phyloP scores from a whole-genome alignment of 129 eudicot species.

The Lonicera japonica region DNA sequence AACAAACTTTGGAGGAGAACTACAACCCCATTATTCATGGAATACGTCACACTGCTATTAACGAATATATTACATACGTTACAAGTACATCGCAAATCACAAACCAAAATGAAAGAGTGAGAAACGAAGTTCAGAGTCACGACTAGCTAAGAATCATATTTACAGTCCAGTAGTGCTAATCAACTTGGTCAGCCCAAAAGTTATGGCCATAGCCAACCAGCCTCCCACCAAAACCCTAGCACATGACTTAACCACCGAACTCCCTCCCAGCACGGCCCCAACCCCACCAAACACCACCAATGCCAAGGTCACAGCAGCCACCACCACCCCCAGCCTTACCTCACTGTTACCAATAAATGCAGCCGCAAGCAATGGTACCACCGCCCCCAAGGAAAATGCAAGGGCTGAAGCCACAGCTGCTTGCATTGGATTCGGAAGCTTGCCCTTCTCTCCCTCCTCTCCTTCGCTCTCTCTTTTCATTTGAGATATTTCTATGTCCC shows the following conservation, averaged over 20 bases:
- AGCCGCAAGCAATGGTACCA: slow-evolving; percentile 38
- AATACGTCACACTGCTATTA: too few relatives aligned
- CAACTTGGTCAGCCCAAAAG: slow-evolving; percentile 27
- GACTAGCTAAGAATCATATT: not conserved
- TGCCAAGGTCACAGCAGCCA: slow-evolving; percentile 17
- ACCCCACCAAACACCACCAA: slow-evolving; percentile 22
- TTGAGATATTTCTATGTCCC: slow-evolving; percentile 30
- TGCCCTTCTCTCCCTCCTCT: slow-evolving; percentile 4
- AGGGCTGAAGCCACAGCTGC: slow-evolving; percentile 48
- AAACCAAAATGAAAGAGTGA: too few relatives aligned
- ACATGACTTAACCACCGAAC: slow-evolving; percentile 17
- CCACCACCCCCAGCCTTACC: slow-evolving; percentile 36
- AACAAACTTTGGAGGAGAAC: too few relatives aligned
- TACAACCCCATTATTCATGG: too few relatives aligned
- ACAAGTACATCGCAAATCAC: too few relatives aligned
- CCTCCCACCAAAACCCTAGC: slow-evolving; percentile 25
- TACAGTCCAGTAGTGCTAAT: slow-evolving; percentile 8
- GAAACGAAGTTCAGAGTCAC: too few relatives aligned
- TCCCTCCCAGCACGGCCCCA: slow-evolving; percentile 20
- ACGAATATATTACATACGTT: too few relatives aligned
- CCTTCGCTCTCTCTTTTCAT: slow-evolving; percentile 18
- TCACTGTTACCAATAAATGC: slow-evolving; percentile 28
- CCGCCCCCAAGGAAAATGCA: slow-evolving; percentile 40
- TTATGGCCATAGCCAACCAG: slow-evolving; percentile 24
- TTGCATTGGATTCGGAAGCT: slow-evolving; percentile 44